Conservation (phyloP, 129 eudicot species). For the Calendula officinalis region DNA sequence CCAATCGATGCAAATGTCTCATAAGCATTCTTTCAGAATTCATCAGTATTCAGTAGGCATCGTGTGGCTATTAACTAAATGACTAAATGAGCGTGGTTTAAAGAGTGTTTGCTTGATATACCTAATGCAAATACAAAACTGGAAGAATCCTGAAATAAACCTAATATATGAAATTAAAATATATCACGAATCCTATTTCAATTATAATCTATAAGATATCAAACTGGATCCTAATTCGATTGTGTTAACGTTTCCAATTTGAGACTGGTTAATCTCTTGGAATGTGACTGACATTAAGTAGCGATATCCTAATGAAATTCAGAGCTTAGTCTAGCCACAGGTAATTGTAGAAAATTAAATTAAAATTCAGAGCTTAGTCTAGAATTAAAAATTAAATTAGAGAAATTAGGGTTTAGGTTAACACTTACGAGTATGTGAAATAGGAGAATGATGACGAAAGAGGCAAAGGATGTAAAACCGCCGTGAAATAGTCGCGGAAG, state of each 20-base stretch:
- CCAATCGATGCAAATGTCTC: no score
- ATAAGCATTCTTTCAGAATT: no score
- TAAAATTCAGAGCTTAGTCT: no score
- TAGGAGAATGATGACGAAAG: constrained; percentile 35
- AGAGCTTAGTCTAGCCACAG: not conserved
- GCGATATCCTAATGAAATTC: not conserved
- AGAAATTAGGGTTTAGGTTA: not conserved
- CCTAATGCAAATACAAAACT: no score
- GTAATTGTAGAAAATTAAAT: not conserved
- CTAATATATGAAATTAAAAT: no score
- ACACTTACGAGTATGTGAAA: constrained; percentile 58
- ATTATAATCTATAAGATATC: not conserved
- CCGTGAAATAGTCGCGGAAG: constrained; percentile 53
- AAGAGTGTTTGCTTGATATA: no score
- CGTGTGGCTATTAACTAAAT: no score
- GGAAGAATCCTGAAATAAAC: no score
- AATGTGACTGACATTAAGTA: not conserved
- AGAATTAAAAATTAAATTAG: not conserved
- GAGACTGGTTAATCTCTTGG: not conserved
- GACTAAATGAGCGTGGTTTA: no score
- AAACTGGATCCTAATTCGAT: not conserved
- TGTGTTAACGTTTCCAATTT: not conserved
- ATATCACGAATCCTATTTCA: no score
- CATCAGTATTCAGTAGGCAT: no score
- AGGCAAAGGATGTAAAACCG: constrained; percentile 37